These are phyloP conservation scores for Immersiella caudata DNA, from an alignment of 495 filamentous ascomycete genomes.

Conservation along the genomic window DNA sequence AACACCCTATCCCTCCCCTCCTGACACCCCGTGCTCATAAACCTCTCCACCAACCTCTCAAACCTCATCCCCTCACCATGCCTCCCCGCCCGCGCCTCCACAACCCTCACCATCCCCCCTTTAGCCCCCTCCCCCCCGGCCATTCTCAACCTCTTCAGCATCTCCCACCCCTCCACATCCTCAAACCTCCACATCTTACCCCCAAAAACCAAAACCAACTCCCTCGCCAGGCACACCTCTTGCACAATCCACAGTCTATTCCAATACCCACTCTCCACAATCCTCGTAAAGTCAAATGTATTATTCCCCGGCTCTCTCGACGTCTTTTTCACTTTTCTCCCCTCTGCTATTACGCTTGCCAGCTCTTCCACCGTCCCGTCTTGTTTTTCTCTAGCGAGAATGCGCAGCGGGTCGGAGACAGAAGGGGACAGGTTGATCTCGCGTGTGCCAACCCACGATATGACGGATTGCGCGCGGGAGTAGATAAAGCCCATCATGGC, in stretches of 20 bases:
- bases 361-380: not conserved
- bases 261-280: constrained; percentile 24
- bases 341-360: not conserved
- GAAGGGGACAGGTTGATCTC: not conserved
- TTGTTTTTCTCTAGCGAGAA: not conserved
- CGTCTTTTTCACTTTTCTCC: not conserved
- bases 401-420: not conserved
- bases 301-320: not conserved
- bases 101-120: constrained; percentile 14
- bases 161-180: constrained; percentile 13
- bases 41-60: constrained; percentile 26
- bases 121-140: not conserved
- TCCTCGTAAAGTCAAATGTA: not conserved
- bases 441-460: constrained; percentile 27
- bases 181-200: constrained; percentile 17
- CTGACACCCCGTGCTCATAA: constrained; percentile 18
- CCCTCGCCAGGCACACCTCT: constrained; percentile 24
- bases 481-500: constrained; percentile 34
- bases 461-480: constrained; percentile 21
- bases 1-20: constrained; percentile 30
- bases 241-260: constrained; percentile 29
- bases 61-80: constrained; percentile 23
- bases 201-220: constrained; percentile 15
- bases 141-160: not conserved
- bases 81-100: constrained; percentile 20